Base-by-base conservation (phyloP, 2,329 filamentous ascomycete genomes). In the Plenodomus lindquistii region DNA sequence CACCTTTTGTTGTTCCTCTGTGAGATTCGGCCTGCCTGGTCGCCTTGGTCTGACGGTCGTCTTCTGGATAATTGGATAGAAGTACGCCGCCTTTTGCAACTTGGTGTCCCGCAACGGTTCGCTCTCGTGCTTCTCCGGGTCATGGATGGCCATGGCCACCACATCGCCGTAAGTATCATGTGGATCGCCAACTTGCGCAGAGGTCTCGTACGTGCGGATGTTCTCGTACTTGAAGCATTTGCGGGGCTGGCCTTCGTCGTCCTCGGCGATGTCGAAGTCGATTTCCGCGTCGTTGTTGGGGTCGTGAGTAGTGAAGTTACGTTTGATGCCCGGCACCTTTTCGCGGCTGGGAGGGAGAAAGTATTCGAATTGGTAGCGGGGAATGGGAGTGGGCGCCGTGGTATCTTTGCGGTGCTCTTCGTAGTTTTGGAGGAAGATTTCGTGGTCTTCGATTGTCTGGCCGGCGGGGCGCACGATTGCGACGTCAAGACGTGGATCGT, bases 201-300 rank as follows among this genome's bases (percentile, higher is more conserved):
- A 77, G 2, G 83, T 84, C 50, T 84, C 82, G 67, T 85, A 87
- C n/a, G 78, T 81, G 31, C 83, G 80, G 18, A 82, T 63, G 45
- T 81, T 79, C 44, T 82, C 77, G 68, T 77, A 85, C 43, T 78
- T 79, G 71, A 83, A 82, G 60, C 71, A 75, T 69, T 72, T 84
- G 79, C 42, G 61, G 11, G 61, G 63, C 10, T 81, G 72, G 2
- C 70, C 73, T 27, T 79, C 74, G 45, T 81, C 76, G 50, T 71
- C 69, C 42, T 63, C 59, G 19, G 50, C 52, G 29, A 59, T 60
- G 48, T 72, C 70, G 52, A 72, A 72, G 24, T 61, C 54, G 42
- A 67, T 62, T 11, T 62, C 58, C 24, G 58, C 40, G 18, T 84
- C 79, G 50, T 81, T 77, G 39, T 80, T 73, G 1, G 80, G 75